Percentiles rank a stretch among this genome's conserved stretches.
Evolutionary conservation across 768 basidiomycete genomes (phyloP).

Genomic region (Polyporus arcularius): DNA sequence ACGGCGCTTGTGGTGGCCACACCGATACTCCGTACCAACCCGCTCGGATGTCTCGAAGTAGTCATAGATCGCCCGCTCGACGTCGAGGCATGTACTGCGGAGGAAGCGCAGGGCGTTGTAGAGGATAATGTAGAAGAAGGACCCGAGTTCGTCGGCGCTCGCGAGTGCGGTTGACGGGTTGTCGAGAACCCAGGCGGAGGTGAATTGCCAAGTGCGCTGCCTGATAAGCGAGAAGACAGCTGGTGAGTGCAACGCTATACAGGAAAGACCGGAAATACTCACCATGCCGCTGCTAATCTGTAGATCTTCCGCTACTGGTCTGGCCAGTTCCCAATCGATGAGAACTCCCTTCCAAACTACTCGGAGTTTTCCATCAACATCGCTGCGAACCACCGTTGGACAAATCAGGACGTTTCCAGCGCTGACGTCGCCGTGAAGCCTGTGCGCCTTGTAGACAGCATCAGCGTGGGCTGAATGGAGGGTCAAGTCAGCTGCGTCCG

Average conservation of each 20-base stretch:
- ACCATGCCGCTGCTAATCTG: background rate
- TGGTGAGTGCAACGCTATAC: background rate
- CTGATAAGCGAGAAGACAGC: no score
- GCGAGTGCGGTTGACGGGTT: background rate
- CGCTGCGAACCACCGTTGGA: background rate
- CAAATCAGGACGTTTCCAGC: slow-evolving; percentile 6
- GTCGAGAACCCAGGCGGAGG: background rate
- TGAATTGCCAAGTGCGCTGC: background rate
- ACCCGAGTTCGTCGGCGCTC: background rate
- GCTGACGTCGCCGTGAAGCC: slow-evolving; percentile 10
- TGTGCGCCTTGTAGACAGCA: background rate
- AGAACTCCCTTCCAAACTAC: slow-evolving; percentile 1
- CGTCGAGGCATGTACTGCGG: background rate
- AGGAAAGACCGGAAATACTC: background rate
- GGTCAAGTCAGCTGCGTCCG: no score
- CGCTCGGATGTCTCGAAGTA: background rate
- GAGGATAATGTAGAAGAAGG: background rate
- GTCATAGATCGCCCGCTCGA: background rate
- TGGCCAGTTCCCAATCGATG: slow-evolving; percentile 7
- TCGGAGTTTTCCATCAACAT: no score
- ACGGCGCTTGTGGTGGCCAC: background rate
- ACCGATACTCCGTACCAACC: background rate
- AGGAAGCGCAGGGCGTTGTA: background rate
- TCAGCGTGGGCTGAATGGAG: background rate
- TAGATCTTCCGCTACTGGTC: background rate